These are phyloP conservation scores for Malus hybrid DNA, from an alignment of 331 rosid species.

Conservation along the genomic window DNA sequence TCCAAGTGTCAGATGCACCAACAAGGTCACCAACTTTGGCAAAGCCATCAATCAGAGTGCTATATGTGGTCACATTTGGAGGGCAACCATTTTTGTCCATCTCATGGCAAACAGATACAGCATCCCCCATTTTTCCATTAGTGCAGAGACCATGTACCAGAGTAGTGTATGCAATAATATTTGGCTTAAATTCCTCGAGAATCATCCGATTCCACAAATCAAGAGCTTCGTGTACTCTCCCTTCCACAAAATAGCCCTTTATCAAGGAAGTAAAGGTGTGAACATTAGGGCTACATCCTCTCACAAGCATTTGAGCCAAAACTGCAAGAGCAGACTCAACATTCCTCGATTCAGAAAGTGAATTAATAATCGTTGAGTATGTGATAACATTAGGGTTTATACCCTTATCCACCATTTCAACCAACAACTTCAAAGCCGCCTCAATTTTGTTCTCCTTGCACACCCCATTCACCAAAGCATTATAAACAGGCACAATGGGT, in stretches of 20 bases:
- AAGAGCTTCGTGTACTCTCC: conserved; percentile 47
- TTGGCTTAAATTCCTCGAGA: conserved; percentile 44
- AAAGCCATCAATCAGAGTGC: conserved; percentile 63
- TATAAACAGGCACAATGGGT: conserved; percentile 57
- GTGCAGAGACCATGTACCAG: conserved; percentile 69
- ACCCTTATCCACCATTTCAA: conserved; percentile 52
- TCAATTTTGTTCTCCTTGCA: conserved; percentile 46
- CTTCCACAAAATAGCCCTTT: conserved; percentile 51
- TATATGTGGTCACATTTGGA: conserved; percentile 62
- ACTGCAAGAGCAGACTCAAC: conserved; percentile 56
- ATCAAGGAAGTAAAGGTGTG: conserved; percentile 67
- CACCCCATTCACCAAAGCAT: conserved; percentile 67
- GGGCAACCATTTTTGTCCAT: conserved; percentile 45
- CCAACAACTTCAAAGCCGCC: conserved; percentile 52
- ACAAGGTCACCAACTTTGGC: conserved; percentile 50
- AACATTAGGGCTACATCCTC: conserved; percentile 73
- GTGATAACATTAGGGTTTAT: conserved; percentile 62
- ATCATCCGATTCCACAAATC: conserved; percentile 62
- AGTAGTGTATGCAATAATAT: conserved; percentile 49
- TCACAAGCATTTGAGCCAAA: conserved; percentile 50
- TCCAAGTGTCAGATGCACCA: conserved; percentile 71
- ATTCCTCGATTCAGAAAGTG: conserved; percentile 47
- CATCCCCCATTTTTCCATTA: conserved; percentile 41
- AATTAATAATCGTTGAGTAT: conserved; percentile 52
- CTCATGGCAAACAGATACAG: conserved; percentile 32